Base-by-base conservation (phyloP, 1,139 yeast genomes). In the Nakaseomyces nivariensis region DNA sequence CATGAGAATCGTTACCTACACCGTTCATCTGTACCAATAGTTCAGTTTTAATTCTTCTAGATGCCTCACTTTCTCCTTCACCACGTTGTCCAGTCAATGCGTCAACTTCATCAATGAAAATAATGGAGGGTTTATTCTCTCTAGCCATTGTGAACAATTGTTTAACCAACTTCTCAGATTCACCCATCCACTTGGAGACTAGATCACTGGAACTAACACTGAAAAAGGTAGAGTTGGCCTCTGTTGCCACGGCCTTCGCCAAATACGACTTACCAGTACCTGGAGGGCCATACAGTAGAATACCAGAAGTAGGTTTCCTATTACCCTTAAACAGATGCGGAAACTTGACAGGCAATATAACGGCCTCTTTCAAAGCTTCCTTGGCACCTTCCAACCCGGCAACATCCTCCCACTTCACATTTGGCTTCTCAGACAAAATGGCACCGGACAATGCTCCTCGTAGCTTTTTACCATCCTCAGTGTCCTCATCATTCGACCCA, bases 151-250 rank as follows among this genome's bases (percentile, higher is more conserved):
- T 79, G 68, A 92, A 92, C 56, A 92, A 73, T 64, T 92, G 97
- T 65, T 90, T 90, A 33, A 92, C 98, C 53, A 92, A 78, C 70
- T 97, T 80, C 69, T 92, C 97, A 31, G 92, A 82, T 66, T 92
- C 98, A 58, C 99, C 99, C 97, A 92, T 90, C 97, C 97, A 92
- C 67, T 92, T 94, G 56, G 95, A 84, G 4, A 94, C 97, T 61
- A 92, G 76, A 67, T 92, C 97, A 9, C 96, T 85, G 0, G 97
- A 88, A 17, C 96, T 85, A 3, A 92, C 96, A 4, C 96, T 86
- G 68, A 92, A 94, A 61, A 92, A 92, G 0, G 98, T 92, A 0
- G 96, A 86, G 63, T 90, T 89, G 49, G 98, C 96, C 64, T 92
- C 99, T 0, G 98, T 92, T 29, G 99, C 99, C 4, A 92, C 97